These are phyloP conservation scores for Colletotrichum navitas DNA, from an alignment of 2,329 filamentous ascomycete species.

Conservation along the genomic window DNA sequence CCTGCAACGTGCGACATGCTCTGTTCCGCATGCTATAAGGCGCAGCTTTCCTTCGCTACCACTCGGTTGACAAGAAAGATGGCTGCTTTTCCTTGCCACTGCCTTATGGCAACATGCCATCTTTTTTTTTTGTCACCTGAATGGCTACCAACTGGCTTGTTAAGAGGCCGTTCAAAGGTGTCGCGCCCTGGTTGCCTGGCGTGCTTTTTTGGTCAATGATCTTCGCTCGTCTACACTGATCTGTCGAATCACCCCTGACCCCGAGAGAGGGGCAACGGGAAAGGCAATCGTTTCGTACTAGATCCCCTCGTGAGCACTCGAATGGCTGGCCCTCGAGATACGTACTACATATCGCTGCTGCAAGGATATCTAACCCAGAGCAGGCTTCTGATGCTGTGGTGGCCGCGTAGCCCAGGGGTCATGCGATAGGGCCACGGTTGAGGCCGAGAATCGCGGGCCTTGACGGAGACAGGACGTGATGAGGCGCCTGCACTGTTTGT, in stretches of 20 bases:
- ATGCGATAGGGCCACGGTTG: not conserved
- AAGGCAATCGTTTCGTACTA: not conserved
- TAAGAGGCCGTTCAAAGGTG: not conserved
- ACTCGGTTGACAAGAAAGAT: too few species aligned
- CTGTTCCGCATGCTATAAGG: slow-evolving; percentile 11
- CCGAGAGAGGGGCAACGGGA: not conserved
- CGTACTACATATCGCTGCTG: not conserved
- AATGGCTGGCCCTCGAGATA: not conserved
- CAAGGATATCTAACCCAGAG: not conserved
- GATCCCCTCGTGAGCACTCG: not conserved
- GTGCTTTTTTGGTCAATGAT: not conserved
- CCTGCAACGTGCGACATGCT: not conserved
- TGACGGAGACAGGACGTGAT: not conserved
- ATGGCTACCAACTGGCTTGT: not conserved
- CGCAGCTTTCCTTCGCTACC: slow-evolving; percentile 5
- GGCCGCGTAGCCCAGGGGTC: not conserved
- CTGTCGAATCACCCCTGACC: not conserved
- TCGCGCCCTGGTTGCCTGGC: not conserved
- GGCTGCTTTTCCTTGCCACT: too few species aligned
- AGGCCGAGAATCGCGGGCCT: not conserved
- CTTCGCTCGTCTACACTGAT: not conserved
- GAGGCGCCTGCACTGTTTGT: not conserved
- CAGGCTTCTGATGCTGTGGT: not conserved
- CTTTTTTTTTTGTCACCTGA: too few species aligned
- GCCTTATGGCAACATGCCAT: too few species aligned